phyloP scores from a whole-genome alignment of 805 yeast genomes.

The Cyberlindnera mycetangii region DNA sequence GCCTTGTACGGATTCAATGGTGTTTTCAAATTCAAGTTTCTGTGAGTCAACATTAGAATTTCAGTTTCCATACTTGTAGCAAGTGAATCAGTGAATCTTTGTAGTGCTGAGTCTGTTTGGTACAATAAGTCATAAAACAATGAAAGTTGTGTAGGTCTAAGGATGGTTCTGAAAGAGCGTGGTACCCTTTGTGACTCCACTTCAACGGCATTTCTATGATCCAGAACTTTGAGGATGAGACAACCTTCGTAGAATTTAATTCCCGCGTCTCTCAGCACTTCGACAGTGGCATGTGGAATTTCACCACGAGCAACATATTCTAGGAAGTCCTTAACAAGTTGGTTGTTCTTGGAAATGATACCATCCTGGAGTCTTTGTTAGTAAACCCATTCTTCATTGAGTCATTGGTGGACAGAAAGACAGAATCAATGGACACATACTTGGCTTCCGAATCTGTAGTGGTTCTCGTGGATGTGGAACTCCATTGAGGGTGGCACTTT shows the following conservation, averaged over 20 bases:
- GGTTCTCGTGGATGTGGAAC: conserved; percentile 88
- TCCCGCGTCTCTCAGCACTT: conserved; percentile 83
- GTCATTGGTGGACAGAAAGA: too few relatives aligned
- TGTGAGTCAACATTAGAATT: conserved; percentile 69
- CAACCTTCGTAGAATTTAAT: conserved; percentile 88
- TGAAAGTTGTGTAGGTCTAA: conserved; percentile 78
- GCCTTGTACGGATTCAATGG: conserved; percentile 66
- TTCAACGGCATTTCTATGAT: conserved; percentile 56
- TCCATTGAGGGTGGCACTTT: conserved; percentile 77
- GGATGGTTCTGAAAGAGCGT: conserved; percentile 69
- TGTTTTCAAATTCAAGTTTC: conserved; percentile 73
- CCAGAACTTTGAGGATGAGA: conserved; percentile 79
- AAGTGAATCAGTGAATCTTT: conserved; percentile 70
- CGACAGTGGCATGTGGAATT: conserved; percentile 87
- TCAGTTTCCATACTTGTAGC: conserved; percentile 88
- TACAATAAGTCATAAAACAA: conserved; percentile 81
- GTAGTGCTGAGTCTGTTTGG: conserved; percentile 71
- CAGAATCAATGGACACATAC: conserved; percentile 3
- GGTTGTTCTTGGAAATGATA: conserved; percentile 74
- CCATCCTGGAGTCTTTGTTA: conserved; percentile 47
- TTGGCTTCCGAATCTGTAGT: conserved; percentile 86
- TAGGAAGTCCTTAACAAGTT: conserved; percentile 74
- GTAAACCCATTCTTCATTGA: neutral
- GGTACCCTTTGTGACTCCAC: conserved; percentile 37
- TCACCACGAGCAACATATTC: conserved; percentile 76